Evolutionary conservation across 164 flowering plant genomes (phyloP).

Genomic region (Dillenia suffruticosa): DNA sequence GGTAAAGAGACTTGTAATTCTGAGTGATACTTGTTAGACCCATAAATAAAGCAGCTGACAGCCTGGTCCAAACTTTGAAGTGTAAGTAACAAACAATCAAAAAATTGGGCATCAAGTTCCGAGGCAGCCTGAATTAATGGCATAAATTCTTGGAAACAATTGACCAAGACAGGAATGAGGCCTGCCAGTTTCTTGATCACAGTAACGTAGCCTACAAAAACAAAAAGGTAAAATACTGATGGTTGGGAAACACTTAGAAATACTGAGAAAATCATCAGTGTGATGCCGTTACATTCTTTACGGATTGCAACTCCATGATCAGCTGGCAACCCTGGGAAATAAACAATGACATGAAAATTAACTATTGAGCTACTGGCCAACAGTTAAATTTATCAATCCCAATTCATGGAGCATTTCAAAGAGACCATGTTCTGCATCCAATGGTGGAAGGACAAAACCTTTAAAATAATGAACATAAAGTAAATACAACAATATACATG

Average conservation of each 20-base stretch:
- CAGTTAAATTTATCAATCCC: no score
- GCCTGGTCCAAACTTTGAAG: constrained; percentile 67
- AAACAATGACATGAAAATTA: no score
- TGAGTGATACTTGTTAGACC: constrained; percentile 11
- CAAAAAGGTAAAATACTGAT: background rate
- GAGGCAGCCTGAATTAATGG: constrained; percentile 30
- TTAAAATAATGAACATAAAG: background rate
- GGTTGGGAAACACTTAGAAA: no score
- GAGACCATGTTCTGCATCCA: background rate
- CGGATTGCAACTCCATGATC: no score
- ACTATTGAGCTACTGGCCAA: no score
- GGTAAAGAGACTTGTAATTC: constrained; percentile 15
- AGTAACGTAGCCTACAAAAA: constrained; percentile 34
- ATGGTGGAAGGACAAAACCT: background rate
- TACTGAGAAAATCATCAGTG: no score
- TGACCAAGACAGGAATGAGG: constrained; percentile 62
- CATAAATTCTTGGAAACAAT: constrained; percentile 61
- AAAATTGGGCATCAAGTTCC: constrained; percentile 46
- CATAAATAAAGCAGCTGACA: constrained; percentile 32
- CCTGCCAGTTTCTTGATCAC: constrained; percentile 39
- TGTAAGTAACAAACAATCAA: constrained; percentile 59
- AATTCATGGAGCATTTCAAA: background rate
- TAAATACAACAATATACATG: background rate
- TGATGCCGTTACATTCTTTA: no score
- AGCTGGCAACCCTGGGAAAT: no score